Evolutionary conservation across 345 rosid species (phyloP).

Genomic region (Gossypium anomalum): DNA sequence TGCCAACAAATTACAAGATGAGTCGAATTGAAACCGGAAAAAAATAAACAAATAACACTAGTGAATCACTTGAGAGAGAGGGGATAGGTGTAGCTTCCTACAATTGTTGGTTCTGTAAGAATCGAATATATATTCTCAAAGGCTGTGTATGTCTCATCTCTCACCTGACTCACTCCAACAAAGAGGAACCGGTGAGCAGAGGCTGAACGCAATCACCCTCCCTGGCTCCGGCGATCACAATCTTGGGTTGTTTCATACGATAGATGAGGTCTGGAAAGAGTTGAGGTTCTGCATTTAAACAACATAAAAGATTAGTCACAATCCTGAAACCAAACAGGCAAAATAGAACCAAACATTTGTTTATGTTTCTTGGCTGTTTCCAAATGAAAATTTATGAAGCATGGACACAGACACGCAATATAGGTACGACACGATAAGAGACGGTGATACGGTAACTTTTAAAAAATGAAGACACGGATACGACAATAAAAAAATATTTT

Average conservation of each 20-base stretch:
- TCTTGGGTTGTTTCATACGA: conserved; percentile 95
- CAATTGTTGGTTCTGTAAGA: conserved; percentile 81
- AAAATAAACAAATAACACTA: background rate
- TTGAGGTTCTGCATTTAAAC: conserved; percentile 66
- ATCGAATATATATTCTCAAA: conserved; percentile 96
- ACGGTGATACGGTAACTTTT: no score
- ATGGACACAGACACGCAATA: no score
- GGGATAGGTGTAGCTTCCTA: conserved; percentile 23
- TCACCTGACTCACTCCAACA: conserved; percentile 38
- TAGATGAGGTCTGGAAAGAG: conserved; percentile 91
- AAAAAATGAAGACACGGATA: no score
- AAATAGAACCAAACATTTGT: background rate
- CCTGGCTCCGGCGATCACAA: conserved; percentile 86
- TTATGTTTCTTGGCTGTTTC: background rate
- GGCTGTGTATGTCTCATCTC: conserved; percentile 88
- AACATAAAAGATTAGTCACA: background rate
- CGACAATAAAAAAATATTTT: no score
- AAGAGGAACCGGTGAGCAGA: background rate
- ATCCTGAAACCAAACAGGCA: background rate
- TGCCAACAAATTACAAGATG: background rate
- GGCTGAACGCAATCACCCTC: conserved; percentile 42
- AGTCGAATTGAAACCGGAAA: background rate
- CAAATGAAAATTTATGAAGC: no score
- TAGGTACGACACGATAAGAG: no score
- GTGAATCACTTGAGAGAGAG: background rate